phyloP scores from a whole-genome alignment of 768 basidiomycete genomes.

The Cystofilobasidium bisporidii region DNA sequence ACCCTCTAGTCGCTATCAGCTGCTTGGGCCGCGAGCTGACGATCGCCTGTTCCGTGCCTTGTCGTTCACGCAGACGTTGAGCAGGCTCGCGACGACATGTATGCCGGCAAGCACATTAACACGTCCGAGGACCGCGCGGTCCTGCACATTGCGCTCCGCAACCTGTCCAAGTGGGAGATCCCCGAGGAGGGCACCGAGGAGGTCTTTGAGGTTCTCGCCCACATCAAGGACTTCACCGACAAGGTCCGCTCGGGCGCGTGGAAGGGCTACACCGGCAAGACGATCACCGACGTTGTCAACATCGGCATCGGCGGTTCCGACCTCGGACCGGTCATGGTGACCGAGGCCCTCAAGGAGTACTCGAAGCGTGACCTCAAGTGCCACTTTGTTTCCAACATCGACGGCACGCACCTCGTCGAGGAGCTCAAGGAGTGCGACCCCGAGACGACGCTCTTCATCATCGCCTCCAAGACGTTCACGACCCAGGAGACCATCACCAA shows the following conservation, averaged over 20 bases:
- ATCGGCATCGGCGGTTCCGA: conserved; percentile 99
- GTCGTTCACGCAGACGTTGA: conserved; percentile 50
- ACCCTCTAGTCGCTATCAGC: no score
- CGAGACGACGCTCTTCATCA: conserved; percentile 91
- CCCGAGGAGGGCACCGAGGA: conserved; percentile 70
- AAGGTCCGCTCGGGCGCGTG: conserved; percentile 73
- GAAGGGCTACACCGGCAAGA: conserved; percentile 96
- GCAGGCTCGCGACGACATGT: conserved; percentile 80
- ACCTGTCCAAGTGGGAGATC: conserved; percentile 61
- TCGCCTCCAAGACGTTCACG: conserved; percentile 98
- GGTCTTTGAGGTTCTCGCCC: conserved; percentile 69
- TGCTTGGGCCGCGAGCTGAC: no score
- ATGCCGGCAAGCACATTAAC: conserved; percentile 92
- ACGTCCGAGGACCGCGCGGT: conserved; percentile 97
- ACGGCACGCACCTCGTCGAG: conserved; percentile 94
- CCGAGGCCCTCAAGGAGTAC: conserved; percentile 91
- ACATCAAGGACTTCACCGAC: conserved; percentile 85
- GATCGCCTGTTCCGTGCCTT: no score
- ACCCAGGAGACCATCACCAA: conserved; percentile 99
- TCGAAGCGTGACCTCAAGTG: conserved; percentile 75
- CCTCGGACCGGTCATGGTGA: conserved; percentile 97
- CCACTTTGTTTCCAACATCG: conserved; percentile 94
- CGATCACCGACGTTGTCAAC: conserved; percentile 90
- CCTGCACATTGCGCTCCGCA: conserved; percentile 82
- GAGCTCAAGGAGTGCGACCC: conserved; percentile 68